Conservation (phyloP, 2,329 filamentous ascomycete genomes). For the Aspergillus sp. region DNA sequence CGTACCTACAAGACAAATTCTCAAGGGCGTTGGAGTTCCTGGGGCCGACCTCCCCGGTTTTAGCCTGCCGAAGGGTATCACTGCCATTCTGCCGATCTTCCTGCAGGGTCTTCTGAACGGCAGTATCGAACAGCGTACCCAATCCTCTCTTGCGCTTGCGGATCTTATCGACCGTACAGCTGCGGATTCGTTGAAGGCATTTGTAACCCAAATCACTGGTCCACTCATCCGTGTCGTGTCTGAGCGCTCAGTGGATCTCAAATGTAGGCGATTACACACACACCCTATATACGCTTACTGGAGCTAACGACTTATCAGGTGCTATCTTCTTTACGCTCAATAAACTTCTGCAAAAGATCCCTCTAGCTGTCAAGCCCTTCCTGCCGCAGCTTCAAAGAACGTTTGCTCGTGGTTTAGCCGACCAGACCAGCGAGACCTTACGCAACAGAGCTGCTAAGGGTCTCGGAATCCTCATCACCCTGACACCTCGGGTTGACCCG, state of each 20-base stretch:
- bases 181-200: conserved; percentile 83
- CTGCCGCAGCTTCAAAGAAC: conserved; percentile 93
- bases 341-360: conserved; percentile 95
- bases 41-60: conserved; percentile 86
- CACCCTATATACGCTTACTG: background rate
- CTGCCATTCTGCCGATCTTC: conserved; percentile 93
- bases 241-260: conserved; percentile 93
- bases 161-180: conserved; percentile 94
- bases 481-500: conserved; percentile 93
- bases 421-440: conserved; percentile 85
- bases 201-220: conserved; percentile 96
- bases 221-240: conserved; percentile 97
- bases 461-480: conserved; percentile 88
- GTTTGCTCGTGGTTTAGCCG: conserved; percentile 92
- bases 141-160: conserved; percentile 88
- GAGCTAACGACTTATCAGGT: conserved; percentile 46
- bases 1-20: conserved; percentile 76
- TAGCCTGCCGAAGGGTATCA: conserved; percentile 90
- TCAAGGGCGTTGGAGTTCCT: conserved; percentile 84
- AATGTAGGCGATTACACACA: conserved; percentile 46
- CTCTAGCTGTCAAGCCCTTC: conserved; percentile 92
- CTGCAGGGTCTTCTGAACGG: conserved; percentile 97
- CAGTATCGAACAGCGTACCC: conserved; percentile 84
- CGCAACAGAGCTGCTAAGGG: conserved; percentile 89
- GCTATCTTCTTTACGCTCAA: conserved; percentile 93